phyloP scores from a whole-genome alignment of 352 stramenopile genomes.

The Phytopythium sindhum region DNA sequence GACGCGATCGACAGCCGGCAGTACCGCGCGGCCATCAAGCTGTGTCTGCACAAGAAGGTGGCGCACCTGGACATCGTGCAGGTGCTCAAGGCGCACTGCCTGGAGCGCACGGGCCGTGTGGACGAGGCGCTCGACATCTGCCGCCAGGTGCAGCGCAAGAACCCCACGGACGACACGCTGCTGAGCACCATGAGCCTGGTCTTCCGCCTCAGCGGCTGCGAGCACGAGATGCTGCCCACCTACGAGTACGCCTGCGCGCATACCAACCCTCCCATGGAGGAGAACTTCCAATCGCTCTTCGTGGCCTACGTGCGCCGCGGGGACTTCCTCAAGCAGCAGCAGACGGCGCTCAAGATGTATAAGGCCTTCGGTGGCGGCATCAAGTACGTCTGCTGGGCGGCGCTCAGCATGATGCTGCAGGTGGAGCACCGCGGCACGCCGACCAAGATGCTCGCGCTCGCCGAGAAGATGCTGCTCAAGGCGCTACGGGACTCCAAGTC shows the following conservation, averaged over 20 bases:
- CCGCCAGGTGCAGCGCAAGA: conserved; percentile 49
- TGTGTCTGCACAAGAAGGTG: conserved; percentile 79
- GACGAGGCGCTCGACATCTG: conserved; percentile 76
- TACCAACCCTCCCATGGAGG: conserved; percentile 49
- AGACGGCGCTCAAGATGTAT: conserved; percentile 86
- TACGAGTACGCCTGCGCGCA: conserved; percentile 67
- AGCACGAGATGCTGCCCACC: conserved; percentile 78
- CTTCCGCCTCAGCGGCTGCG: conserved; percentile 64
- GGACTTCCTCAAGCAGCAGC: conserved; percentile 83
- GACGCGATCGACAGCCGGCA: conserved; percentile 76
- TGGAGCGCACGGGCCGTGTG: conserved; percentile 66
- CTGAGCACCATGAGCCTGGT: conserved; percentile 85
- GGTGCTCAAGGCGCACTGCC: conserved; percentile 81
- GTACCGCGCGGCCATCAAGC: conserved; percentile 82
- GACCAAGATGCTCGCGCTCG: conserved; percentile 69
- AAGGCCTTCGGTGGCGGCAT: conserved; percentile 58
- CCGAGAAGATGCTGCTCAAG: conserved; percentile 82
- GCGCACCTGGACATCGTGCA: conserved; percentile 74
- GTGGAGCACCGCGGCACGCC: conserved; percentile 63
- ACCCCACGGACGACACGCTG: conserved; percentile 79
- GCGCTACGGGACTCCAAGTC: conserved; percentile 52
- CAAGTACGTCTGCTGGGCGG: conserved; percentile 83
- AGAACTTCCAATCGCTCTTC: conserved; percentile 73
- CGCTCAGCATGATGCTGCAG: conserved; percentile 81
- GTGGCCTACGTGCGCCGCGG: conserved; percentile 56